Percentiles rank a stretch among this genome's conserved stretches.
Evolutionary conservation across 495 filamentous ascomycete species (phyloP).

Genomic region (Penicillium atrosanguineum): DNA sequence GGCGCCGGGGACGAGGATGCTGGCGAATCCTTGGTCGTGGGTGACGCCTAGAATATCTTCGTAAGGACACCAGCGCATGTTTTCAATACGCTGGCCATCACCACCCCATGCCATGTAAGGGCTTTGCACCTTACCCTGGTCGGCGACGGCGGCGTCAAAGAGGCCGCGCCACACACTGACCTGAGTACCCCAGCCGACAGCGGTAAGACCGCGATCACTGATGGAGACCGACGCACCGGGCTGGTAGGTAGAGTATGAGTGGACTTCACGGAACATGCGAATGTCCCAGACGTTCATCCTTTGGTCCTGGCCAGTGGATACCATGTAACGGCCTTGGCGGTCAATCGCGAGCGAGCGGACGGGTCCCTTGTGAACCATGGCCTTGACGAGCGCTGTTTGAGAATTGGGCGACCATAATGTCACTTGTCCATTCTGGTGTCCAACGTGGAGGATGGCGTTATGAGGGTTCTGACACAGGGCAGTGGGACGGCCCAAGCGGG

Average conservation of each 20-base stretch:
- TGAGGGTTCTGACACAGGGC: constrained; percentile 81
- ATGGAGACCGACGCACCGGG: constrained; percentile 85
- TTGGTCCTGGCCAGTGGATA: constrained; percentile 83
- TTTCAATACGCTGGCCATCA: constrained; percentile 76
- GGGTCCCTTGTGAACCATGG: constrained; percentile 92
- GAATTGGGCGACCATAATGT: constrained; percentile 96
- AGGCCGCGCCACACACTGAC: constrained; percentile 86
- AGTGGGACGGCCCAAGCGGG: constrained; percentile 78
- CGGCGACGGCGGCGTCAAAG: constrained; percentile 64
- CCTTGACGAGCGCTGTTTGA: constrained; percentile 80
- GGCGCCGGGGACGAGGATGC: constrained; percentile 84
- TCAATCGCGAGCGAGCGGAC: constrained; percentile 84
- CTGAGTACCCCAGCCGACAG: constrained; percentile 89
- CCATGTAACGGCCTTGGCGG: constrained; percentile 91
- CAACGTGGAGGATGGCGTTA: constrained; percentile 87
- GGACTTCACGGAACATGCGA: constrained; percentile 87
- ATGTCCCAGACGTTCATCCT: constrained; percentile 97
- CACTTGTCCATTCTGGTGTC: constrained; percentile 91
- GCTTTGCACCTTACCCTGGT: constrained; percentile 75
- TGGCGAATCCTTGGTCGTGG: constrained; percentile 84
- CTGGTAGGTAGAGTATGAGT: constrained; percentile 81
- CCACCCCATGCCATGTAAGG: constrained; percentile 95
- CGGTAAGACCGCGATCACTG: constrained; percentile 81
- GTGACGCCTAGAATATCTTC: constrained; percentile 87
- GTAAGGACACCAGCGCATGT: constrained; percentile 87